A percentile compares a stretch with the other conserved stretches of the same genome.
These are phyloP conservation scores for Xylaria bambusicola DNA, from an alignment of 495 filamentous ascomycete genomes.

Conservation along the genomic window DNA sequence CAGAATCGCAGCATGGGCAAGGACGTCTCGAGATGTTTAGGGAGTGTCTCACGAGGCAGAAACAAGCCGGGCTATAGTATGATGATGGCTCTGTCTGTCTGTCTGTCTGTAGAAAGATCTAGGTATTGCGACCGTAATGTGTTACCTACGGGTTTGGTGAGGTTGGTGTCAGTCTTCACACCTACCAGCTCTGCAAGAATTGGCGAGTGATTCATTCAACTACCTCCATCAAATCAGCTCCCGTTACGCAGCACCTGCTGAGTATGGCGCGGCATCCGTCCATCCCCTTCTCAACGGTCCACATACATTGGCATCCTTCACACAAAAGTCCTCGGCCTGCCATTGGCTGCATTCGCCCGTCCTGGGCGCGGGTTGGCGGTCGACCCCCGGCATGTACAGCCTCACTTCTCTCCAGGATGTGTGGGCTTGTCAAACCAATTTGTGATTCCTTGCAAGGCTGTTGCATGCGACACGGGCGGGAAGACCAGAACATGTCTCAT, in stretches of 20 bases:
- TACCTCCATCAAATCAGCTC: not conserved
- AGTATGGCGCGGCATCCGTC: not conserved
- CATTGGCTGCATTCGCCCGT: conserved; percentile 6
- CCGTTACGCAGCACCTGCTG: too few relatives aligned
- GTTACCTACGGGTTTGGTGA: too few relatives aligned
- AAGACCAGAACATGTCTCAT: conserved; percentile 33
- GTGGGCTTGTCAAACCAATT: conserved; percentile 20
- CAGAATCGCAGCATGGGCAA: not conserved
- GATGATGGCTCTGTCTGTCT: not conserved
- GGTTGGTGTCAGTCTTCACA: not conserved
- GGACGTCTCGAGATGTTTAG: not conserved
- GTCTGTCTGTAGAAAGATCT: too few relatives aligned
- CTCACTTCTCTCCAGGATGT: conserved; percentile 39
- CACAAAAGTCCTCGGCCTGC: not conserved
- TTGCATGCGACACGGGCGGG: conserved; percentile 33
- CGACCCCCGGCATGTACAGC: conserved; percentile 32
- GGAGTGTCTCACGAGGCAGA: not conserved
- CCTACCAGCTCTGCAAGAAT: not conserved
- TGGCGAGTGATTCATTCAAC: not conserved
- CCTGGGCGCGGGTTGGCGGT: conserved; percentile 9
- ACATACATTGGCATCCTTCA: not conserved
- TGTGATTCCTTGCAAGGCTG: conserved; percentile 36
- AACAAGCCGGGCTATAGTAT: not conserved
- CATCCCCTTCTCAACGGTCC: conserved; percentile 5
- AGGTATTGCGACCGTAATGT: too few relatives aligned